phyloP scores from a whole-genome alignment of 2,329 filamentous ascomycete species.

The Xylaria sp. region DNA sequence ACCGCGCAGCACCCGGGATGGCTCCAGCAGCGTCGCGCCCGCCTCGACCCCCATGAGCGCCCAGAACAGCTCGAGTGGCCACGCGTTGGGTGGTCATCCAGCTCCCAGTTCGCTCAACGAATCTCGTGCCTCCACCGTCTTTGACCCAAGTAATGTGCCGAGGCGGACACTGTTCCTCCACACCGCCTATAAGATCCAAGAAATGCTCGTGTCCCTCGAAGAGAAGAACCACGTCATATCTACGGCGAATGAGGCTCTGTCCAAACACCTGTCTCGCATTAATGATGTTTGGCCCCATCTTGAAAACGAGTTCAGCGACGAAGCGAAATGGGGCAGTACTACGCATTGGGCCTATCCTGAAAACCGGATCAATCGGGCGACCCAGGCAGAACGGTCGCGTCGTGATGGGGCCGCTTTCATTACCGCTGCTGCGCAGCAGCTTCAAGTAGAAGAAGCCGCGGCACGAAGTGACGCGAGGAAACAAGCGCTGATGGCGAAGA shows the following conservation, averaged over 20 bases:
- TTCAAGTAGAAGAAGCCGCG: constrained; percentile 75
- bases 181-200: constrained; percentile 79
- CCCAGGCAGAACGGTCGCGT: constrained; percentile 76
- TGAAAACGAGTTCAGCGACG: constrained; percentile 89
- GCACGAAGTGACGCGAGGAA: constrained; percentile 86
- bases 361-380: constrained; percentile 74
- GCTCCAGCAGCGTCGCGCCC: constrained; percentile 55
- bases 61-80: constrained; percentile 60
- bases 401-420: constrained; percentile 82
- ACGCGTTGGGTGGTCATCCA: constrained; percentile 51
- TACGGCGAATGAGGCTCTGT: constrained; percentile 88
- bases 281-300: constrained; percentile 89
- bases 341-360: constrained; percentile 97
- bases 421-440: constrained; percentile 77
- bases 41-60: constrained; percentile 61
- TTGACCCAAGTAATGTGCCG: constrained; percentile 67
- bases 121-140: constrained; percentile 57
- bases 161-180: constrained; percentile 81
- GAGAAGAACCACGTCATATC: constrained; percentile 98
- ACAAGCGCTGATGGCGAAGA: constrained; percentile 81
- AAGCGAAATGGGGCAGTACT: constrained; percentile 90
- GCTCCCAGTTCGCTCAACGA: constrained; percentile 56
- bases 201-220: constrained; percentile 89
- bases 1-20: constrained; percentile 57
- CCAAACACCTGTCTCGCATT: constrained; percentile 84